These are phyloP conservation scores for Azolla pinnata DNA, from an alignment of 75 land plant species.

Conservation along the genomic window DNA sequence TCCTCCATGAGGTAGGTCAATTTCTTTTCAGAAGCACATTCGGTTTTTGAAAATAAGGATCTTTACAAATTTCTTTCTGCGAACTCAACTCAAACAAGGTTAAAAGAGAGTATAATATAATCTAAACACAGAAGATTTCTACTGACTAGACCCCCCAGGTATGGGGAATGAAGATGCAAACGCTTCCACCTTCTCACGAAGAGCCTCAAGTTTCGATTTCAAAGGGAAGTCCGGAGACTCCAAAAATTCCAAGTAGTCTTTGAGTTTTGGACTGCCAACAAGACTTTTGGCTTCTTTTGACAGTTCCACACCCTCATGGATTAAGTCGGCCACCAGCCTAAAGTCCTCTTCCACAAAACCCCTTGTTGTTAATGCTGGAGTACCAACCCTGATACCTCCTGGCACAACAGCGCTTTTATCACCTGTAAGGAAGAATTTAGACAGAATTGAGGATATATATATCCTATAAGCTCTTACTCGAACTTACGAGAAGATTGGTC, in stretches of 20 bases:
- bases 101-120: too few relatives aligned
- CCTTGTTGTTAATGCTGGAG: conserved; percentile 87
- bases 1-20: too few relatives aligned
- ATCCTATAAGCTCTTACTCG: too few relatives aligned
- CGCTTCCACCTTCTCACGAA: conserved; percentile 50
- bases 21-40: too few relatives aligned
- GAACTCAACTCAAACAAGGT: too few relatives aligned
- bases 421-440: conserved; percentile 42
- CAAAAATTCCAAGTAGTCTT: conserved; percentile 58
- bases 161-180: conserved; percentile 67
- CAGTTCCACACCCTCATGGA: conserved; percentile 83
- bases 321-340: conserved; percentile 53
- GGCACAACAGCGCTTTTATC: conserved; percentile 89
- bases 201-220: conserved; percentile 28
- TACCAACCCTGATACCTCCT: conserved; percentile 83
- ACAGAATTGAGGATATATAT: not conserved
- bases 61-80: too few relatives aligned
- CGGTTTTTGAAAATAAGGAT: too few relatives aligned
- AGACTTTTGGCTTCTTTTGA: conserved; percentile 44
- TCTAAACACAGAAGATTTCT: too few relatives aligned
- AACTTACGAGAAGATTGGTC: too few relatives aligned
- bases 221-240: conserved; percentile 46
- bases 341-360: conserved; percentile 64
- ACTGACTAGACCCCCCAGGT: too few relatives aligned
- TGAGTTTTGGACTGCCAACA: conserved; percentile 51